Percentiles rank a stretch among this genome's conserved stretches.
phyloP scores from a whole-genome alignment of 2,329 filamentous ascomycete genomes.

The Paracamarosporium sp. region DNA sequence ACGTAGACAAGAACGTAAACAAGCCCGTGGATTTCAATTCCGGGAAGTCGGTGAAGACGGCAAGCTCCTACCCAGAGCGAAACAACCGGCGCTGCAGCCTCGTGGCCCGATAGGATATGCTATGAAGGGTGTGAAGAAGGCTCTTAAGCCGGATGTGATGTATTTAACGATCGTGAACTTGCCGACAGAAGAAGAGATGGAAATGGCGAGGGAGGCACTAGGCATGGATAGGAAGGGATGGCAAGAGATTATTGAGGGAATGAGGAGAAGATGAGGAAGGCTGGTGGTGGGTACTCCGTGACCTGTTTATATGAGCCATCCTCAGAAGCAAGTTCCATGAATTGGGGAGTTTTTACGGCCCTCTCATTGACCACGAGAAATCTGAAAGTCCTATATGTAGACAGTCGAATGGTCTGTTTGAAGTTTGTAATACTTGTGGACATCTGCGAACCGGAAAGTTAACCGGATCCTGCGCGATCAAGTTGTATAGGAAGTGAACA shows the following conservation, averaged over 20 bases:
- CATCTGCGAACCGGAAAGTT: no score
- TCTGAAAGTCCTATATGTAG: not conserved
- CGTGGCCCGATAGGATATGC: constrained; percentile 15
- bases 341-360: no score
- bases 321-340: no score
- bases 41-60: constrained; percentile 20
- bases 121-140: constrained; percentile 17
- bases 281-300: not conserved
- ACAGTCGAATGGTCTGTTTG: no score
- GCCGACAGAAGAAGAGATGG: constrained; percentile 30
- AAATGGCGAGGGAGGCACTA: constrained; percentile 15
- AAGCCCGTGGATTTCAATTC: not conserved
- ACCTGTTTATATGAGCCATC: no score
- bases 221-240: constrained; percentile 13
- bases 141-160: constrained; percentile 22
- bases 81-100: constrained; percentile 6
- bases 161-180: constrained; percentile 35
- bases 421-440: no score
- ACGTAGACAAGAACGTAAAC: not conserved
- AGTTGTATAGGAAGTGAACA: no score
- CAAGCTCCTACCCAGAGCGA: constrained; percentile 18
- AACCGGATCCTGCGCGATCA: no score
- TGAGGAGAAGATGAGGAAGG: not conserved
- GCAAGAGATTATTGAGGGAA: constrained; percentile 8
- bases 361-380: no score